Evolutionary conservation across 2,329 filamentous ascomycete species (phyloP).

Genomic region (Colletotrichum viniferum): DNA sequence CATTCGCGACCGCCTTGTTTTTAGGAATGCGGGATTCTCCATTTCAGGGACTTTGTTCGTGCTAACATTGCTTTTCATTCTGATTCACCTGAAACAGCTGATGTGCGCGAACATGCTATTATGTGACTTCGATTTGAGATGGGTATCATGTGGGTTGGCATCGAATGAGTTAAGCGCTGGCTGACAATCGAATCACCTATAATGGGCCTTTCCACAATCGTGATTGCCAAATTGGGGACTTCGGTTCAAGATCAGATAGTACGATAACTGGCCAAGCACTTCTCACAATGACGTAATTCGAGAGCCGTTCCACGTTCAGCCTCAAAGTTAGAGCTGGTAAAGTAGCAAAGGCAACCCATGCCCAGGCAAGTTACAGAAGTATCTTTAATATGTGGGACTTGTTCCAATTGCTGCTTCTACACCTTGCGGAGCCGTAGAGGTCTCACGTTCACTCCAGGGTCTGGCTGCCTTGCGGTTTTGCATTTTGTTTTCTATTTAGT

Average conservation of each 20-base stretch:
- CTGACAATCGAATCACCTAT: not conserved
- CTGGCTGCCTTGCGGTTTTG: not conserved
- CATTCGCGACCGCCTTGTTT: not conserved
- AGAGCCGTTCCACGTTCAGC: not conserved
- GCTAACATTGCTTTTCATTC: not conserved
- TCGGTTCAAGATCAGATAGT: not conserved
- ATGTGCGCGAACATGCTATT: not conserved
- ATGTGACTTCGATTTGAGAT: not conserved
- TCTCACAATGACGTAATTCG: not conserved
- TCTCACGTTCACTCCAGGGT: not conserved
- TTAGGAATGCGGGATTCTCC: not conserved
- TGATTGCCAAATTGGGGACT: rapidly evolving
- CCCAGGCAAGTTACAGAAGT: not conserved
- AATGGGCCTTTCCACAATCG: not conserved
- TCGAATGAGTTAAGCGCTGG: not conserved
- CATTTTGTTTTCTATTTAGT: not conserved
- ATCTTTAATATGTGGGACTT: not conserved
- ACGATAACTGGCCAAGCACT: not conserved
- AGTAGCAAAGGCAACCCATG: not conserved
- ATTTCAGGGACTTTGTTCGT: not conserved
- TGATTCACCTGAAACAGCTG: not conserved
- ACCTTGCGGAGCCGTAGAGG: not conserved
- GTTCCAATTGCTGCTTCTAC: not conserved
- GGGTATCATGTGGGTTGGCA: not conserved
- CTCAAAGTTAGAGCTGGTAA: rapidly evolving